A percentile compares a stretch with the other conserved stretches of the same genome.
Evolutionary conservation across 2,329 filamentous ascomycete genomes (phyloP).

Genomic region (Talaromyces funiculosus): DNA sequence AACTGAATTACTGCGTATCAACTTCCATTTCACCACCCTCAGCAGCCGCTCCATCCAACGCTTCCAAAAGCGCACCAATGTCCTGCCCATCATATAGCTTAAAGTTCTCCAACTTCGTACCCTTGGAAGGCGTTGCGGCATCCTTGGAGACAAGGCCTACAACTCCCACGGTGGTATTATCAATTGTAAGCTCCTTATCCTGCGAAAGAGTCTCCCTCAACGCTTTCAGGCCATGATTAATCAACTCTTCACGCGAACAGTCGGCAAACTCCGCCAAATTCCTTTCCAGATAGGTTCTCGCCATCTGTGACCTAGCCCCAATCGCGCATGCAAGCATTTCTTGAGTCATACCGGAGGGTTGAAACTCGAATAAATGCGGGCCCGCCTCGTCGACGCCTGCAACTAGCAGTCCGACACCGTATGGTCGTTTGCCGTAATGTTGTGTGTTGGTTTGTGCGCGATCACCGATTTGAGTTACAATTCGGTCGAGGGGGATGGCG

Average conservation of each 20-base stretch:
- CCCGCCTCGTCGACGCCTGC: slow-evolving; percentile 91
- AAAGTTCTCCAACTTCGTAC: slow-evolving; percentile 64
- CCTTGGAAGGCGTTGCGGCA: neutral
- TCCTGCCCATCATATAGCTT: slow-evolving; percentile 86
- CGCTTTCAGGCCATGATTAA: slow-evolving; percentile 82
- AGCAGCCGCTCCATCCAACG: slow-evolving; percentile 46
- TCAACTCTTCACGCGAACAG: slow-evolving; percentile 74
- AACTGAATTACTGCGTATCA: slow-evolving; percentile 40
- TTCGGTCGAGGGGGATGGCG: slow-evolving; percentile 80
- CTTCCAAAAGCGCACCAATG: slow-evolving; percentile 79
- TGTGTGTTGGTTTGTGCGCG: slow-evolving; percentile 98
- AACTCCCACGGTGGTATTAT: slow-evolving; percentile 90
- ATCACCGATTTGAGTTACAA: slow-evolving; percentile 88
- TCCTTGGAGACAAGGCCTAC: slow-evolving; percentile 58
- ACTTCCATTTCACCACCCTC: slow-evolving; percentile 52
- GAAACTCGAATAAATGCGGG: slow-evolving; percentile 97
- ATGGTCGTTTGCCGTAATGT: slow-evolving; percentile 92
- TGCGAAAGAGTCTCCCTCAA: slow-evolving; percentile 93
- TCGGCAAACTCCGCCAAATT: slow-evolving; percentile 78
- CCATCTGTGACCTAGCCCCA: slow-evolving; percentile 94
- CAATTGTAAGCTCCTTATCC: slow-evolving; percentile 94
- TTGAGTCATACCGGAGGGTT: slow-evolving; percentile 89
- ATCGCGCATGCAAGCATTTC: slow-evolving; percentile 97
- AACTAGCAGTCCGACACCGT: slow-evolving; percentile 88
- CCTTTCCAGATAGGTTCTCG: slow-evolving; percentile 90